phyloP scores from a whole-genome alignment of 192 early-diverging fungal genomes.

The Linnemannia schmuckeri region DNA sequence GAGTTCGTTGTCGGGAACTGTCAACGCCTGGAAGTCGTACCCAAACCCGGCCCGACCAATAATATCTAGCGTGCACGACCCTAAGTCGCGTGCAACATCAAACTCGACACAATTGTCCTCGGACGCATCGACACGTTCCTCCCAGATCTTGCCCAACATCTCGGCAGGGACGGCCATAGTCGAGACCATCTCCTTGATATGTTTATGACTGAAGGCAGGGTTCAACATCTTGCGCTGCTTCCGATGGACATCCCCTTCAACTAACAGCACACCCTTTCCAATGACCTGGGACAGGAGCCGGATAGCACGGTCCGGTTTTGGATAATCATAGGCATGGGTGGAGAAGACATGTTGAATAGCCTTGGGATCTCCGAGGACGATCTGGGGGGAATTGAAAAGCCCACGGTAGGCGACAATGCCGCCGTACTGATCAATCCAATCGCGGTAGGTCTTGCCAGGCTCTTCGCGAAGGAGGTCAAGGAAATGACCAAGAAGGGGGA shows the following conservation, averaged over 20 bases:
- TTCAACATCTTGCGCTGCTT: constrained; percentile 70
- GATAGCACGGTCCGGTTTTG: constrained; percentile 43
- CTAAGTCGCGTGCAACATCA: constrained; percentile 53
- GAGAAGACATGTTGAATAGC: constrained; percentile 60
- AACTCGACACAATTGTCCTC: constrained; percentile 41
- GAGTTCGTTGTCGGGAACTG: constrained; percentile 51
- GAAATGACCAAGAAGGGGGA: constrained; percentile 62
- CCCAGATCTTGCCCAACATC: constrained; percentile 57
- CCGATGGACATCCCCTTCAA: constrained; percentile 65
- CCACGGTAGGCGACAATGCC: constrained; percentile 63
- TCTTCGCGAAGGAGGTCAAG: constrained; percentile 58
- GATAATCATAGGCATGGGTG: constrained; percentile 59
- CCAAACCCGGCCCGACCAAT: constrained; percentile 58
- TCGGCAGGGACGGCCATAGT: constrained; percentile 51
- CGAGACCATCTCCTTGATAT: constrained; percentile 61
- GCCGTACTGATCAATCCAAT: constrained; percentile 67
- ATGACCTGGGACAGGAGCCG: constrained; percentile 55
- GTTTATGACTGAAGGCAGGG: constrained; percentile 62
- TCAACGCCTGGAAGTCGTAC: constrained; percentile 60
- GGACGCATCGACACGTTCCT: constrained; percentile 30
- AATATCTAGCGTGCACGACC: constrained; percentile 32
- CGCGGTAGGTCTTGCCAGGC: constrained; percentile 50
- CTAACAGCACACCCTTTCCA: constrained; percentile 64
- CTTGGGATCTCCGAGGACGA: constrained; percentile 63
- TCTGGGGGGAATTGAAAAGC: constrained; percentile 51